phyloP scores from a whole-genome alignment of 768 basidiomycete genomes.

The Tremella fuciformis region DNA sequence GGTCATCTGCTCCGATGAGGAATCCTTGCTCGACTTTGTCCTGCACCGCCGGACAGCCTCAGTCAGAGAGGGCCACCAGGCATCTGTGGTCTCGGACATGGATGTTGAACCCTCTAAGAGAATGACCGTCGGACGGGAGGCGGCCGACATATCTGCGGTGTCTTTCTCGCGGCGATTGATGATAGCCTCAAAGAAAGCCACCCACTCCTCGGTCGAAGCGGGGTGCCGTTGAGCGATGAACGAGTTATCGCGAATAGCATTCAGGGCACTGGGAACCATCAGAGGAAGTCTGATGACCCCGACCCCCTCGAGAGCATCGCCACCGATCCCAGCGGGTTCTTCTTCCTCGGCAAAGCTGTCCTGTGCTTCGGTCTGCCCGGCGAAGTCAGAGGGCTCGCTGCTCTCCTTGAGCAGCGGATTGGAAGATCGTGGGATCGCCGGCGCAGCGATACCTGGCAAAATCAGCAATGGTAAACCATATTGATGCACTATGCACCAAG shows the following conservation, averaged over 20 bases:
- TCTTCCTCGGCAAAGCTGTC: background rate
- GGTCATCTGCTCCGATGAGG: background rate
- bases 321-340: background rate
- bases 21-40: conserved; percentile 44
- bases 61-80: conserved; percentile 79
- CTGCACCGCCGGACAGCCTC: conserved; percentile 74
- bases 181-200: conserved; percentile 46
- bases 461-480: conserved; percentile 41
- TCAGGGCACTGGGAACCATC: conserved; percentile 40
- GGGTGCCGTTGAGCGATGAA: conserved; percentile 1
- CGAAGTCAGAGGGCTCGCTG: background rate
- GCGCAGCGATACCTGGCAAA: conserved; percentile 2
- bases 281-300: conserved; percentile 8
- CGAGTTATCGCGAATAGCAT: conserved; percentile 56
- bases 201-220: conserved; percentile 53
- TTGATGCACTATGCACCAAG: conserved; percentile 8
- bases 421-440: conserved; percentile 2
- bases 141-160: conserved; percentile 29
- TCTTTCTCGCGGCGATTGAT: conserved; percentile 19
- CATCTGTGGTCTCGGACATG: conserved; percentile 66
- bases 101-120: conserved; percentile 80
- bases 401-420: conserved; percentile 11
- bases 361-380: background rate
- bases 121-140: conserved; percentile 63
- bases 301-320: background rate